Evolutionary conservation across 129 eudicot genomes (phyloP).

Genomic region (Helianthus annuus): DNA sequence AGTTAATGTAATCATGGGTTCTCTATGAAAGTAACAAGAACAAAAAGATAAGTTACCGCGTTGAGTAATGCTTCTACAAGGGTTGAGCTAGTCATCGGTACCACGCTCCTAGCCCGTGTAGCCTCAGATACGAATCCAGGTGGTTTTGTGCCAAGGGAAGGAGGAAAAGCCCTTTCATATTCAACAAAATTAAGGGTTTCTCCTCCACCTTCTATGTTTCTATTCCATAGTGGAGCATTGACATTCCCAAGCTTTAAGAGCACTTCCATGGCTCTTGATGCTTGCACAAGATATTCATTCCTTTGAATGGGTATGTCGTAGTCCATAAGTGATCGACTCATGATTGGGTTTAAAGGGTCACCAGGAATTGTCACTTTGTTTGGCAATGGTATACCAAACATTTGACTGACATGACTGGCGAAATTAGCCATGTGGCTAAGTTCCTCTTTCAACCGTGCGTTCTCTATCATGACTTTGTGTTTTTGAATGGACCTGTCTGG

Average conservation of each 20-base stretch:
- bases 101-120: conserved; percentile 48
- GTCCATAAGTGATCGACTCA: background rate
- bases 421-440: conserved; percentile 42
- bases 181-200: conserved; percentile 56
- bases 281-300: conserved; percentile 44
- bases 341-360: background rate
- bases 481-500: conserved; percentile 42
- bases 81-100: conserved; percentile 44
- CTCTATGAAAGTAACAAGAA: background rate
- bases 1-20: background rate
- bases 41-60: conserved; percentile 32
- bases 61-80: conserved; percentile 55
- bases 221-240: conserved; percentile 58
- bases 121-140: conserved; percentile 55
- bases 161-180: conserved; percentile 43
- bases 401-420: conserved; percentile 26
- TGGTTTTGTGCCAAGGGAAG: conserved; percentile 54
- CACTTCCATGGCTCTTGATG: conserved; percentile 66
- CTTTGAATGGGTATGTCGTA: conserved; percentile 22
- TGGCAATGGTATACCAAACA: conserved; percentile 37
- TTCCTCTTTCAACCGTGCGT: conserved; percentile 61
- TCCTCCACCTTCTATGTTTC: conserved; percentile 43
- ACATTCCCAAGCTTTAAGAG: conserved; percentile 53
- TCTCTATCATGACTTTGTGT: conserved; percentile 51
- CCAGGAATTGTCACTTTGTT: background rate